Base-by-base conservation (phyloP, 169 alveolate species). In the Eimeria necatrix region DNA sequence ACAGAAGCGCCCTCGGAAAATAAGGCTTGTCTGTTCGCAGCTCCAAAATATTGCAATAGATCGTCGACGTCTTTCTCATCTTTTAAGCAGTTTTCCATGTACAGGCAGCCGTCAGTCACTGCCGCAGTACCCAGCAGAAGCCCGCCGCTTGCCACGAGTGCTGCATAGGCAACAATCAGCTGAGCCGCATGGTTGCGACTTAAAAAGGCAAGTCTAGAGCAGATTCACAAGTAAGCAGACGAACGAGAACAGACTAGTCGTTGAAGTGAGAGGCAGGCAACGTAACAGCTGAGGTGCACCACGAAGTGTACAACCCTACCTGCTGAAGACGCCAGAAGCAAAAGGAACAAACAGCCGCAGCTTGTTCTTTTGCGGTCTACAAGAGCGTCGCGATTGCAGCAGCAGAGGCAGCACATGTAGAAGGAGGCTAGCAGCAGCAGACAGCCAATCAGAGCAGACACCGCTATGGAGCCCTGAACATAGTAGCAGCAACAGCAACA, bases 341-440 rank as follows among this genome's bases (percentile, higher is more conserved):
- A 12, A 24, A 85, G 32, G 51, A 85, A 60, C 16, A 78, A 85
- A 48, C 92, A 85, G 81, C 92, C 64, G 81, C 92, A 85, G 81
- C 92, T 85, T 18, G 80, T 59, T 4, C 64, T 81, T 60, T 85
- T 85, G 22, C 80, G 41, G 51, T 85, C 92, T 18, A 85, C 92
- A n/a, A 85, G 92, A 7, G 59, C 51, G 10, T 85, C 81, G 10
- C 70, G 41, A 5, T 60, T 4, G 49, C 92, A 85, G 92, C 92
- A 85, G 64, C 92, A 85, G 10, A 85, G 6, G 49, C 92, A 85
- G 81, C 92, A 85, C 53, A 85, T 32, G 46, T 85, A 85, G 61
- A 85, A 20, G 16, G 92, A 85, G 14, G 81, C 81, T 60, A 85
- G 80, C 64, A 85, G 81, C 80, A 85, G 80, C 81, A 85, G 41